These are phyloP conservation scores for Podospora anserina DNA, from an alignment of 495 filamentous ascomycete genomes.

Conservation along the genomic window DNA sequence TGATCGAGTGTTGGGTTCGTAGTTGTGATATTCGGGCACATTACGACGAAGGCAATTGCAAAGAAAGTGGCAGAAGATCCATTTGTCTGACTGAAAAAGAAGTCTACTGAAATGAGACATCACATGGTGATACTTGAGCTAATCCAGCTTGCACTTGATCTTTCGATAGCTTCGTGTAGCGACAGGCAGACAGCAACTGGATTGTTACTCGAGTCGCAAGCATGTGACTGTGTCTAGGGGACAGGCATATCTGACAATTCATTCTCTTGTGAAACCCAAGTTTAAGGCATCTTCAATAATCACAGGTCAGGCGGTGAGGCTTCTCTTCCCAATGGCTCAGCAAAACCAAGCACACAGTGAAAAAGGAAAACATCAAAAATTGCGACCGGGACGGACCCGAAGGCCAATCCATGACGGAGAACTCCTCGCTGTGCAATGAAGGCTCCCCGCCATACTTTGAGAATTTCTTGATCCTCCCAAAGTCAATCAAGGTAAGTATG, in stretches of 20 bases:
- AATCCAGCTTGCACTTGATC: not conserved
- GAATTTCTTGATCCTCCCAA: slow-evolving; percentile 21
- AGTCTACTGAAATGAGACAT: too few relatives aligned
- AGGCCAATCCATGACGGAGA: slow-evolving; percentile 26
- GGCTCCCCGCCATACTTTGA: slow-evolving; percentile 23
- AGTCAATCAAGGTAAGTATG: slow-evolving; percentile 31
- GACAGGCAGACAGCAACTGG: not conserved
- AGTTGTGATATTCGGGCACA: not conserved
- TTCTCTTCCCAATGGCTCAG: slow-evolving; percentile 26
- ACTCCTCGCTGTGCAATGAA: slow-evolving; percentile 29
- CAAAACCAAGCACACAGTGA: slow-evolving; percentile 22
- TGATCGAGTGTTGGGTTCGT: not conserved
- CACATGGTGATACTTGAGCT: not conserved
- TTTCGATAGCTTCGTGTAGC: not conserved
- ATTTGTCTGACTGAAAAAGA: too few relatives aligned
- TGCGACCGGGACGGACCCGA: slow-evolving; percentile 28
- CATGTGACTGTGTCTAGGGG: not conserved
- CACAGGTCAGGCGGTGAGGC: not conserved
- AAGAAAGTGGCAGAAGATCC: not conserved
- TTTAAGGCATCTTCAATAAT: too few relatives aligned
- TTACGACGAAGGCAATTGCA: not conserved
- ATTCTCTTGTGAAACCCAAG: too few relatives aligned
- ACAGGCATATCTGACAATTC: not conserved
- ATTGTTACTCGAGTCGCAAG: not conserved
- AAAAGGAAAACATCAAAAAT: slow-evolving; percentile 28